Conservation (phyloP, 192 early-diverging fungal genomes). For the Coemansia sp. region DNA sequence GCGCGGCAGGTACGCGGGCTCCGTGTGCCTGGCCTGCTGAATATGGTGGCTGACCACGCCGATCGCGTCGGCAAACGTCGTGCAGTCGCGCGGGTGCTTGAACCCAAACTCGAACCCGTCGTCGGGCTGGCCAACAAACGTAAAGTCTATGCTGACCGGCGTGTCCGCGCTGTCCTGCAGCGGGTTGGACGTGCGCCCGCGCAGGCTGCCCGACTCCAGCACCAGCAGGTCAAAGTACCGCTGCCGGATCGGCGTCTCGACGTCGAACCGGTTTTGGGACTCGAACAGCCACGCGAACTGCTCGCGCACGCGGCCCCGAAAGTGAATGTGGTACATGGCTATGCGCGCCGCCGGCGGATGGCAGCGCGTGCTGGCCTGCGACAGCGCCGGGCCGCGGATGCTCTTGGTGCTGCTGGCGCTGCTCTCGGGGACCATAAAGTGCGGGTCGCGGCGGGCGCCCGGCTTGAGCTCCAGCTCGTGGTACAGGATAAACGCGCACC, state of each 20-base stretch:
- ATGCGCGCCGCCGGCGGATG: conserved; percentile 9
- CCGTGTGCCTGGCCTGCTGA: not conserved
- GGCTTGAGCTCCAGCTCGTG: conserved; percentile 13
- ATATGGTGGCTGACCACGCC: not conserved
- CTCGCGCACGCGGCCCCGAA: conserved; percentile 9
- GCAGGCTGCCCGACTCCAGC: conserved; percentile 9
- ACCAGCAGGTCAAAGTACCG: conserved; percentile 27
- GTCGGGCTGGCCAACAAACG: too few species aligned
- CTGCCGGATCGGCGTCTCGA: conserved; percentile 12
- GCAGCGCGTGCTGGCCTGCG: too few species aligned
- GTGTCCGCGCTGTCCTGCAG: too few species aligned
- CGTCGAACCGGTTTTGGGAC: conserved; percentile 6
- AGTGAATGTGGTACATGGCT: conserved; percentile 21
- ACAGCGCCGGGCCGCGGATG: not conserved
- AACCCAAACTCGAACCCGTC: too few species aligned
- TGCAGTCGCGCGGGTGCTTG: conserved; percentile 3
- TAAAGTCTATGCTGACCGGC: too few species aligned
- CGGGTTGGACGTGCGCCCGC: not conserved
- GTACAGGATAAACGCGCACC: conserved; percentile 13
- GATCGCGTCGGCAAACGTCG: conserved; percentile 5
- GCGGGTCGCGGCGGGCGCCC: conserved; percentile 9
- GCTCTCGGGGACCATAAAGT: conserved; percentile 12
- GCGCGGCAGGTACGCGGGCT: conserved; percentile 3
- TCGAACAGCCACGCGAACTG: conserved; percentile 27
- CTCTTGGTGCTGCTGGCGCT: not conserved